Percentiles rank a stretch among this genome's conserved stretches.
phyloP scores from a whole-genome alignment of 2,329 filamentous ascomycete genomes.

The Ceratocystis eucalypticola region DNA sequence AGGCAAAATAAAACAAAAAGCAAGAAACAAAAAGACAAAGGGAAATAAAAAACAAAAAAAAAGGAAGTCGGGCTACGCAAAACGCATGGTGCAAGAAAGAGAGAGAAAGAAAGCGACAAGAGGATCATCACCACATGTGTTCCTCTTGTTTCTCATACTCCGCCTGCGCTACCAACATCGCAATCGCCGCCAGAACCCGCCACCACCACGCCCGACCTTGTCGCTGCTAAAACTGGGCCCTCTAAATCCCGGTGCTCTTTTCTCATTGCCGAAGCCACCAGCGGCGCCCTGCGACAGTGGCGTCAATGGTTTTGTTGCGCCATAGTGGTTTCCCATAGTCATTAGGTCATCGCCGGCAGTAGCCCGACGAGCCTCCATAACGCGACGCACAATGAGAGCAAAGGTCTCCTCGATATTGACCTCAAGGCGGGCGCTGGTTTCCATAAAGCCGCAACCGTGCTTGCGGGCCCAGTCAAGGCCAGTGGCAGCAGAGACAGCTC shows the following conservation, averaged over 20 bases:
- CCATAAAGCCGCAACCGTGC: slow-evolving; percentile 72
- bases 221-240: slow-evolving; percentile 34
- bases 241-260: slow-evolving; percentile 34
- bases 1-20: not conserved
- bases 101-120: slow-evolving; percentile 6
- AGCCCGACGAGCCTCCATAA: slow-evolving; percentile 42
- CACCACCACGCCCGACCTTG: slow-evolving; percentile 31
- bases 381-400: slow-evolving; percentile 51
- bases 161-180: slow-evolving; percentile 39
- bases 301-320: slow-evolving; percentile 45
- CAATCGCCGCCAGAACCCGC: slow-evolving; percentile 43
- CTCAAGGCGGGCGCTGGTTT: slow-evolving; percentile 70
- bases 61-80: not conserved
- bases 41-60: not conserved
- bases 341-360: slow-evolving; percentile 32
- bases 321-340: slow-evolving; percentile 33
- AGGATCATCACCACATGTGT: not conserved
- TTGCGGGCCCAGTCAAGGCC: slow-evolving; percentile 66
- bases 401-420: slow-evolving; percentile 87
- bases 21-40: slow-evolving; percentile 14
- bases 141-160: not conserved
- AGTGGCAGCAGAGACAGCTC: slow-evolving; percentile 54
- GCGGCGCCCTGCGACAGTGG: slow-evolving; percentile 33
- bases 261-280: slow-evolving; percentile 29
- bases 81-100: slow-evolving; percentile 2